Evolutionary conservation across 768 basidiomycete genomes (phyloP), one percentile per base, ranked within the genome.

Genomic region (Amanita rimosa): DNA sequence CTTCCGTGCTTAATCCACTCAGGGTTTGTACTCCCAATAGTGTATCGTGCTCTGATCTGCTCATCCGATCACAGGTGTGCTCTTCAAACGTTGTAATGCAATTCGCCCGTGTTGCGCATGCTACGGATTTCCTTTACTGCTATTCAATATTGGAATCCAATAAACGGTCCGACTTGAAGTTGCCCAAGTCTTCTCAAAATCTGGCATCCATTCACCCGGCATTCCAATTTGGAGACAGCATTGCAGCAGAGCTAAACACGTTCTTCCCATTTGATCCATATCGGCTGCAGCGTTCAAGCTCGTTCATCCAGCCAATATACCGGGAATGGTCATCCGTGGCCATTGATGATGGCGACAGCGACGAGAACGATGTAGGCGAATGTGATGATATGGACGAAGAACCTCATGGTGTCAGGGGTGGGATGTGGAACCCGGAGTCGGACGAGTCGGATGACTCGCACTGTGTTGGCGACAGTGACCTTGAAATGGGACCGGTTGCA

Each of bases 181-280:
- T 54, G 37, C 51, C 58, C 13, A 59, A 35, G 34, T 22, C 38
- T 21, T 35, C 39, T 29, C 47, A 37, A n/a, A 39, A 10, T 5
- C 17, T 14, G 7, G 16, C 48, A 33, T 44, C 42, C 19, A 44
- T 60, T n/a, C 60, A 55, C 52, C 59, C 54, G 16, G 57, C 56
- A 9, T 53, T 64, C 24, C 55, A 67, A 16, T 26, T 38, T 14
- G 66, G 64, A 6, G 66, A 61, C 44, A 65, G 66, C 42, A 57
- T 71, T 51, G 76, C 76, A 44, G 70, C 76, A 7, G 91, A 94
- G 52, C 72, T 98, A 48, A 92, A 91, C 60, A 81, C 83, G 9
- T 98, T 97, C 70, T 99, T 99, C 71, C 96, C 96, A 0, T 99
- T 99, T 61, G 96, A 99, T 63, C 96, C 96, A 2, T 98, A 91